Evolutionary conservation across 306 rosid genomes (phyloP).

Genomic region (Prunus davidiana): DNA sequence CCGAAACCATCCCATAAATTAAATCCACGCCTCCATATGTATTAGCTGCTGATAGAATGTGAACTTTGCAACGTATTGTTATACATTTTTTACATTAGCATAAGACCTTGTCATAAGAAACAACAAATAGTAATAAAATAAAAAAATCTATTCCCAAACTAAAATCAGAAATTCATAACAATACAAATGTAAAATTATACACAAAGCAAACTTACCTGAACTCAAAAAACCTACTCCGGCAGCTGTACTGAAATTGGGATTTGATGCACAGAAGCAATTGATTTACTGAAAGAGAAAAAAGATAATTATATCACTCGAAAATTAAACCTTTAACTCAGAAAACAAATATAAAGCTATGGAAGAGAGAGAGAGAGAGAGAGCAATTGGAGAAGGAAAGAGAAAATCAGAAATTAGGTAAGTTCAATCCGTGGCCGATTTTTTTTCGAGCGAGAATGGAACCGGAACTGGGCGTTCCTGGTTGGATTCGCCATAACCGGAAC

Average conservation of each 20-base stretch:
- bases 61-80: neutral
- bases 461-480: slow-evolving; percentile 85
- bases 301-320: neutral
- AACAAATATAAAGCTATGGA: neutral
- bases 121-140: no score
- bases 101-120: neutral
- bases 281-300: neutral
- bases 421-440: slow-evolving; percentile 91
- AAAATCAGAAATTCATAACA: neutral
- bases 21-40: no score
- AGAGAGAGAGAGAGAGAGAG: neutral
- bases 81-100: neutral
- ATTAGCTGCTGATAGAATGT: neutral
- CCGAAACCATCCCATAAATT: no score
- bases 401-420: slow-evolving; percentile 36
- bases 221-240: neutral
- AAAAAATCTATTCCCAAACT: neutral
- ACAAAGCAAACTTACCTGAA: neutral
- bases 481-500: slow-evolving; percentile 81
- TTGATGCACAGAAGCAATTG: neutral
- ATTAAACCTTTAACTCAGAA: neutral
- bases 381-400: neutral
- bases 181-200: neutral
- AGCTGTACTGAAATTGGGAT: neutral
- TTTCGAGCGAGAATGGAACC: slow-evolving; percentile 83